phyloP scores from a whole-genome alignment of 1,139 yeast species.

The Meyerozyma elateridarum region DNA sequence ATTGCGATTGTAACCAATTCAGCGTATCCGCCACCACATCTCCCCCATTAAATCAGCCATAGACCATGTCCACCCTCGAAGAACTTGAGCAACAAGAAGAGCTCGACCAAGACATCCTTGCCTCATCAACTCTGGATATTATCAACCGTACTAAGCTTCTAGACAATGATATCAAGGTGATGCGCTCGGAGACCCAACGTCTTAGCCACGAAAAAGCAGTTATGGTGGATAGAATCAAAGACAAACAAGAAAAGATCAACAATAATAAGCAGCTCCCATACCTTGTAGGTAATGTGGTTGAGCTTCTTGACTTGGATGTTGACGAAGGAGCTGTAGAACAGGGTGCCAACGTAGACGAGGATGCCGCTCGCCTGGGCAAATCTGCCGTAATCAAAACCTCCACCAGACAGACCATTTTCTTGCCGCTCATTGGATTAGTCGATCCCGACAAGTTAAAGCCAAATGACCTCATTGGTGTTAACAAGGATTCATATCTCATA shows the following conservation, averaged over 20 bases:
- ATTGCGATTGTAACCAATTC: too few species aligned
- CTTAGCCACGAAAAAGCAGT: slow-evolving; percentile 87
- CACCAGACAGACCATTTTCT: slow-evolving; percentile 93
- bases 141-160: slow-evolving; percentile 79
- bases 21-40: too few species aligned
- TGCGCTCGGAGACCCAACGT: slow-evolving; percentile 89
- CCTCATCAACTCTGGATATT: slow-evolving; percentile 77
- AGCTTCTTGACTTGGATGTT: slow-evolving; percentile 80
- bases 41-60: too few species aligned
- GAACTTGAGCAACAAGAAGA: slow-evolving; percentile 39
- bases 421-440: slow-evolving; percentile 93
- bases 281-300: slow-evolving; percentile 96
- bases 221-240: slow-evolving; percentile 91
- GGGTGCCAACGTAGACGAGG: slow-evolving; percentile 93
- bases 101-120: slow-evolving; percentile 77
- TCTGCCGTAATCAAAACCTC: slow-evolving; percentile 97
- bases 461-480: slow-evolving; percentile 94
- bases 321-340: slow-evolving; percentile 86
- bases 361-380: slow-evolving; percentile 90
- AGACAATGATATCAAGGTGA: slow-evolving; percentile 94
- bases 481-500: slow-evolving; percentile 91
- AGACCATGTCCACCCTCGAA: slow-evolving; percentile 59
- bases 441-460: slow-evolving; percentile 88
- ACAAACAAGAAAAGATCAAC: slow-evolving; percentile 92
- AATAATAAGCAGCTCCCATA: slow-evolving; percentile 95